These are phyloP conservation scores for Emmonsiellopsis sp. DNA, from an alignment of 2,329 filamentous ascomycete genomes.

Conservation along the genomic window DNA sequence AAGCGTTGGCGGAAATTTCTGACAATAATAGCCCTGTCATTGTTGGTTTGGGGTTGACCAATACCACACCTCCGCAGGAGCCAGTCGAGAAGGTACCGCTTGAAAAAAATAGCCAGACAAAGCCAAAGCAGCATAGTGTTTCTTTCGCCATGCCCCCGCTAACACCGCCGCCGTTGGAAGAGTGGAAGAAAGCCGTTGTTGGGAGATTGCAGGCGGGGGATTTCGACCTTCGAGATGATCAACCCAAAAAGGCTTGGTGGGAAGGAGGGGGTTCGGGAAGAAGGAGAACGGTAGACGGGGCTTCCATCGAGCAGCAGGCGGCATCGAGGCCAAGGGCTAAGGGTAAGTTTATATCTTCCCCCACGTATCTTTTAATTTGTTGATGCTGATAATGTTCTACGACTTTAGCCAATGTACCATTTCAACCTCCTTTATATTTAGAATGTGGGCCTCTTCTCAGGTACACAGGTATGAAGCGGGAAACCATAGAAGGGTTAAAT, in stretches of 20 bases:
- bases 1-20: background rate
- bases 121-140: constrained; percentile 32
- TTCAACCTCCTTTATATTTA: constrained; percentile 74
- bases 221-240: constrained; percentile 48
- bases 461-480: constrained; percentile 72
- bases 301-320: constrained; percentile 20
- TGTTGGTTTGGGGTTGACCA: constrained; percentile 3
- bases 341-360: constrained; percentile 20
- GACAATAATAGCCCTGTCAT: background rate
- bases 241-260: constrained; percentile 63
- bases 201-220: constrained; percentile 51
- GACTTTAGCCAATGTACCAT: constrained; percentile 47
- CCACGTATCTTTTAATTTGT: background rate
- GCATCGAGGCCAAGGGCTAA: constrained; percentile 25
- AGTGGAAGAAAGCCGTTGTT: constrained; percentile 62
- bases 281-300: constrained; percentile 38
- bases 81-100: constrained; percentile 11
- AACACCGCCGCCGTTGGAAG: constrained; percentile 40
- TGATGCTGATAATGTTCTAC: constrained; percentile 8
- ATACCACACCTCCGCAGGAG: constrained; percentile 6
- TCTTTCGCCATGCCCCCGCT: constrained; percentile 39
- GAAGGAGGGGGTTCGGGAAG: constrained; percentile 48
- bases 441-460: constrained; percentile 85
- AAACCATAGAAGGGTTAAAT: constrained; percentile 24
- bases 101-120: constrained; percentile 18